Conservation (phyloP, 2,329 filamentous ascomycete genomes). For the Aspergillus ibericus region DNA sequence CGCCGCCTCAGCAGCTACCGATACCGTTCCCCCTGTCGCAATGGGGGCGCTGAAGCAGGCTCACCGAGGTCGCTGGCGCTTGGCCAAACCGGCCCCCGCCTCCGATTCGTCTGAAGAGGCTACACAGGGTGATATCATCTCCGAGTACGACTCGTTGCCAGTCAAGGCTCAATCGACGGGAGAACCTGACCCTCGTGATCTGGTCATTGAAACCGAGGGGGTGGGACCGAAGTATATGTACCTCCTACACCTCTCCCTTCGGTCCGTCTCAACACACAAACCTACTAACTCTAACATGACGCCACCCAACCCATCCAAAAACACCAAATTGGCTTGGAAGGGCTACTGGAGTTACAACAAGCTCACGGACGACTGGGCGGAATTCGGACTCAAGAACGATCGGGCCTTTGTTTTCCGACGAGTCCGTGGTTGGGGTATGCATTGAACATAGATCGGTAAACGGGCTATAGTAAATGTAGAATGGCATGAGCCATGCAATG, state of each 20-base stretch:
- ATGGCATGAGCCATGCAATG: not conserved
- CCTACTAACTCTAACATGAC: slow-evolving; percentile 42
- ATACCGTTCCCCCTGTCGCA: slow-evolving; percentile 39
- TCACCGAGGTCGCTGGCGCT: slow-evolving; percentile 64
- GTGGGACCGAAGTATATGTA: slow-evolving; percentile 77
- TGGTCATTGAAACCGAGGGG: slow-evolving; percentile 86
- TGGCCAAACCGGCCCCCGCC: slow-evolving; percentile 52
- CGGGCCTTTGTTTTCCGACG: slow-evolving; percentile 61
- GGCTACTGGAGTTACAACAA: slow-evolving; percentile 90
- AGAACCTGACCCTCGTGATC: slow-evolving; percentile 51
- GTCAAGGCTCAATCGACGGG: slow-evolving; percentile 18
- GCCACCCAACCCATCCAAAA: slow-evolving; percentile 56
- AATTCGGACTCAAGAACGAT: slow-evolving; percentile 69
- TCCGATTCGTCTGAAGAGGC: slow-evolving; percentile 20
- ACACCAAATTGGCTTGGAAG: slow-evolving; percentile 86
- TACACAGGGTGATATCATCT: slow-evolving; percentile 36
- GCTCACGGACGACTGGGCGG: slow-evolving; percentile 85
- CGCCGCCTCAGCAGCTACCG: slow-evolving; percentile 29
- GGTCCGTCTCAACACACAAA: slow-evolving; percentile 51
- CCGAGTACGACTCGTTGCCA: slow-evolving; percentile 20
- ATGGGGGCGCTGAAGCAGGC: slow-evolving; percentile 67
- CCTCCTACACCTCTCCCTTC: slow-evolving; percentile 73
- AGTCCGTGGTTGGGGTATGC: slow-evolving; percentile 59
- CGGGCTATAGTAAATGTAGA: not conserved
- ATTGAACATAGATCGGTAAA: slow-evolving; percentile 13